Evolutionary conservation across 805 yeast genomes (phyloP), one percentile per base, ranked within the genome.

Genomic region (Candida coleopterorum): DNA sequence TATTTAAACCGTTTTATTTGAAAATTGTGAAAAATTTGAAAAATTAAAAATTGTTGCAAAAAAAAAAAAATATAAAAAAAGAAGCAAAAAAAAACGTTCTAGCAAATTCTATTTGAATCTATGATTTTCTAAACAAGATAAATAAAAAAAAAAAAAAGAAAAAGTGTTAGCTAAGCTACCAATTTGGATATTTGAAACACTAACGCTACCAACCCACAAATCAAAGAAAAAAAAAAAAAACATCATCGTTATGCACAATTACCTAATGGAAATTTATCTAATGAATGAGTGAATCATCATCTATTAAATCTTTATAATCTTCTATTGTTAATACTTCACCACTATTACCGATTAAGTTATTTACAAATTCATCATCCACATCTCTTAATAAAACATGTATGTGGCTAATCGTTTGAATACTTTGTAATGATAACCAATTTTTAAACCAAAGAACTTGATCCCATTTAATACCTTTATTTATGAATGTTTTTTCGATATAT

Each of bases 341-440:
- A 22, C 36, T 34, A 8, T 18, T 21, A 21, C 38, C 42, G 25
- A 41, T 20, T 15, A 37, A 32, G 15, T 27, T 21, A 4, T 41
- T 34, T 15, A 41, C 18, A 26, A 38, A 49, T 4, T 54, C 57
- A 9, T 46, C 29, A 4, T 52, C 45, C 17, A 68, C 47, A n/a
- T 66, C 72, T 32, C 61, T 70, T 9, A 83, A 44, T 20, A 83
- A 49, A 2, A 82, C 74, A 55, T 83, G 93, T n/a, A 82, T 60
- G 51, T 83, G 93, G 17, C 87, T 80, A 24, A 83, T 62, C 21
- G 74, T 67, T 44, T 64, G 70, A 5, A 84, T 80, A 52, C 87
- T 80, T 52, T 84, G 93, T 27, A 84, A 54, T 6, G 72, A 66
- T 6, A 80, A 72, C 75, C 84, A 82, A 52, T 84, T 84, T 45